These are phyloP conservation scores for Potentilla sterilis DNA, from an alignment of 306 rosid genomes.

Conservation along the genomic window DNA sequence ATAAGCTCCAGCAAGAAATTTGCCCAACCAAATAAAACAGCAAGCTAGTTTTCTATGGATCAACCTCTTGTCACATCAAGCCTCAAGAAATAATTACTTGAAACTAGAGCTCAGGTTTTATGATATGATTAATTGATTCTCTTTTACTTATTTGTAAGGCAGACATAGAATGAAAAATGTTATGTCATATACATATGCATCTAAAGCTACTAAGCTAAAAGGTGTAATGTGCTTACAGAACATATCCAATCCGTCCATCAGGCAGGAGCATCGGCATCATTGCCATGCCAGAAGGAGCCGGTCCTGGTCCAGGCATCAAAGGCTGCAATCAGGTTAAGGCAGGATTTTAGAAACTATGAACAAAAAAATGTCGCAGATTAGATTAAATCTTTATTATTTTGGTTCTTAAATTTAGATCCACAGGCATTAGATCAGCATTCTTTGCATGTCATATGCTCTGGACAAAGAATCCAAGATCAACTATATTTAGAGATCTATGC, in stretches of 20 bases:
- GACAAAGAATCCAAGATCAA: conserved; percentile 2
- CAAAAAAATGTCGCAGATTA: neutral
- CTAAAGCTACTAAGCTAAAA: conserved; percentile 1
- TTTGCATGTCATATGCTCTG: neutral
- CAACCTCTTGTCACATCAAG: neutral
- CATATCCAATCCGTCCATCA: conserved; percentile 92
- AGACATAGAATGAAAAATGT: conserved; percentile 4
- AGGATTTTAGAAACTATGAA: conserved; percentile 2
- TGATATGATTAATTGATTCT: neutral
- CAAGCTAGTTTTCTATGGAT: neutral
- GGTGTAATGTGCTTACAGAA: conserved; percentile 61
- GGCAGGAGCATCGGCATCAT: conserved; percentile 99
- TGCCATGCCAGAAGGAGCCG: conserved; percentile 76
- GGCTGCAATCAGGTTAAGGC: conserved; percentile 56
- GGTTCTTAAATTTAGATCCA: neutral
- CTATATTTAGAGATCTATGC: neutral
- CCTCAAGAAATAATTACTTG: neutral
- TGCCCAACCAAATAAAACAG: neutral
- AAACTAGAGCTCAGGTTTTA: conserved; percentile 7
- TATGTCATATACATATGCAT: neutral
- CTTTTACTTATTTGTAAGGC: neutral
- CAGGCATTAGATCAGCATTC: neutral
- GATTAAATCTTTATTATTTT: neutral
- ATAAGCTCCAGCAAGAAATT: neutral
- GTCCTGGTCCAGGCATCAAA: conserved; percentile 78